These are phyloP conservation scores for Pseudogymnoascus sp. DNA, from an alignment of 2,329 filamentous ascomycete species.

Conservation along the genomic window DNA sequence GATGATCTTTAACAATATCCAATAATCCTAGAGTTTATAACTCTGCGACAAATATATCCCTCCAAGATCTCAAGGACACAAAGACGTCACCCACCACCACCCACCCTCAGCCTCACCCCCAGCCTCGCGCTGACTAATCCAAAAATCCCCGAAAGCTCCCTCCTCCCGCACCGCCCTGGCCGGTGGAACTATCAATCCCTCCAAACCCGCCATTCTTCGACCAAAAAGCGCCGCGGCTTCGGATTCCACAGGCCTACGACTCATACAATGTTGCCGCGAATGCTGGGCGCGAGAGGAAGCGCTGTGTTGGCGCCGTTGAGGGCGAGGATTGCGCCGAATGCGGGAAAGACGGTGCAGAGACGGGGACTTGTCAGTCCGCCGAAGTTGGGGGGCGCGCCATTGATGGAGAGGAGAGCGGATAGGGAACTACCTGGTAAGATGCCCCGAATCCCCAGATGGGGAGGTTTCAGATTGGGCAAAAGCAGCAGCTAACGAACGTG, in stretches of 20 bases:
- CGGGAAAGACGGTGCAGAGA: slow-evolving; percentile 24
- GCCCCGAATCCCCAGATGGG: neutral
- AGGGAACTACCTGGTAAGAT: slow-evolving; percentile 54
- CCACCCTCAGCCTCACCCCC: neutral
- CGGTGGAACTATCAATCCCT: too few relatives aligned
- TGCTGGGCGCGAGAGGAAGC: slow-evolving; percentile 21
- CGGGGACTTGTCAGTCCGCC: slow-evolving; percentile 47
- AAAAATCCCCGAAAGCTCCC: neutral
- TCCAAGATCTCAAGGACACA: neutral
- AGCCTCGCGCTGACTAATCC: slow-evolving; percentile 12
- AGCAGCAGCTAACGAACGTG: neutral
- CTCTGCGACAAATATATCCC: neutral
- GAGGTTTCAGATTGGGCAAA: neutral
- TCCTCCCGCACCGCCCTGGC: neutral
- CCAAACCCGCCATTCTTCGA: too few relatives aligned
- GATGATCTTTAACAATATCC: neutral
- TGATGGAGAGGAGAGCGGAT: slow-evolving; percentile 57
- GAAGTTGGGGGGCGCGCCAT: slow-evolving; percentile 49
- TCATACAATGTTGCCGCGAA: slow-evolving; percentile 24
- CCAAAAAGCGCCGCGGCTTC: neutral
- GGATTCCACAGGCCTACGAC: neutral
- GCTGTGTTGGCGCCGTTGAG: slow-evolving; percentile 9
- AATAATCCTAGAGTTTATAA: neutral
- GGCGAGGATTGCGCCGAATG: neutral
- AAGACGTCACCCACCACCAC: neutral